Evolutionary conservation across 2,329 filamentous ascomycete genomes (phyloP).

Genomic region (Cladosporium velox): DNA sequence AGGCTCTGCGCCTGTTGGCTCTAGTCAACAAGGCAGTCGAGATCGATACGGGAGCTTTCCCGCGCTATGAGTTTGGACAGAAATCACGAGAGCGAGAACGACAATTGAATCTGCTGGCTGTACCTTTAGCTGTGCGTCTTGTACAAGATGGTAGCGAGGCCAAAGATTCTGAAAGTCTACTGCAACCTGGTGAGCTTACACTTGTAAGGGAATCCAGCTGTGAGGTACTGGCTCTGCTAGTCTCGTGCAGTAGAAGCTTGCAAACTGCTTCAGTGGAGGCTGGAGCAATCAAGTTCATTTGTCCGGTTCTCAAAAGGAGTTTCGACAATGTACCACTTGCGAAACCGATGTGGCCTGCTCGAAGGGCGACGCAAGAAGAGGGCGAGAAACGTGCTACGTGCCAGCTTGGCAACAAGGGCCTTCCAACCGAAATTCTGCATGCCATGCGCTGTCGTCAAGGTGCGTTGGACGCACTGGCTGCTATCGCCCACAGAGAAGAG

Average conservation of each 20-base stretch:
- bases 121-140: constrained; percentile 52
- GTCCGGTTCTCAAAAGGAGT: constrained; percentile 65
- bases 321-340: constrained; percentile 60
- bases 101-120: constrained; percentile 48
- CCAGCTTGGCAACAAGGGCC: constrained; percentile 62
- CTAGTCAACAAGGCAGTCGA: constrained; percentile 38
- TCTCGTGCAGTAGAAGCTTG: constrained; percentile 74
- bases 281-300: constrained; percentile 61
- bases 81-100: constrained; percentile 43
- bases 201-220: constrained; percentile 69
- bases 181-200: constrained; percentile 6
- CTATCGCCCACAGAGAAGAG: constrained; percentile 78
- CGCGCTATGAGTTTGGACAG: constrained; percentile 30
- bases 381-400: constrained; percentile 33
- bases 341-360: constrained; percentile 58
- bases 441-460: constrained; percentile 75
- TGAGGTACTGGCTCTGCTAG: constrained; percentile 72
- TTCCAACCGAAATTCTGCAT: constrained; percentile 64
- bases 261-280: constrained; percentile 81
- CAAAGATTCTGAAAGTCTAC: constrained; percentile 43
- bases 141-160: constrained; percentile 43
- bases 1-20: constrained; percentile 45
- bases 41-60: constrained; percentile 31
- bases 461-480: constrained; percentile 76
- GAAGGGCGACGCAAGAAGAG: not conserved